phyloP scores from a whole-genome alignment of 495 filamentous ascomycete species.

The Aspergillus conjunctus region DNA sequence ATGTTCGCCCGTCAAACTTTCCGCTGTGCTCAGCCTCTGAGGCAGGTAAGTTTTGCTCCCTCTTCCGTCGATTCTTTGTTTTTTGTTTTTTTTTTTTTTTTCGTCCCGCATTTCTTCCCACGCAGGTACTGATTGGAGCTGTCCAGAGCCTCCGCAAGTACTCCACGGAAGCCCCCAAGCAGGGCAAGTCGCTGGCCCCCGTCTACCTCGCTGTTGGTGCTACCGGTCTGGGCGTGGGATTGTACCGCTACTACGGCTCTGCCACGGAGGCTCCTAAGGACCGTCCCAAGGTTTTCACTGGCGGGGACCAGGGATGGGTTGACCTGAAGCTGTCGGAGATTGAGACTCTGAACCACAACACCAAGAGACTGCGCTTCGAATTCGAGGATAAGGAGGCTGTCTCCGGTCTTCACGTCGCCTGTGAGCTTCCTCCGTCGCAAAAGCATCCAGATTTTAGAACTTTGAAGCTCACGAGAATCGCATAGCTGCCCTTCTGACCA shows the following conservation, averaged over 20 bases:
- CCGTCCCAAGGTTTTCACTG: constrained; percentile 64
- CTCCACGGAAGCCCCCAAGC: constrained; percentile 48
- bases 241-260: constrained; percentile 46
- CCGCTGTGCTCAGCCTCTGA: constrained; percentile 51
- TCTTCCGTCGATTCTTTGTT: neutral
- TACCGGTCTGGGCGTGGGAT: constrained; percentile 43
- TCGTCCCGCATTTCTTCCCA: constrained; percentile 1
- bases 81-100: constrained; percentile 3
- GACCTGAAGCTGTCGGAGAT: constrained; percentile 77
- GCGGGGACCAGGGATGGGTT: constrained; percentile 85
- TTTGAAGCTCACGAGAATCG: constrained; percentile 13
- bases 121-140: constrained; percentile 7
- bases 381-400: constrained; percentile 83
- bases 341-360: constrained; percentile 81
- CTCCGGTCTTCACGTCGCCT: constrained; percentile 77
- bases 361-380: constrained; percentile 81
- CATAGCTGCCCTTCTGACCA: constrained; percentile 77
- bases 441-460: neutral
- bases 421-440: constrained; percentile 37
- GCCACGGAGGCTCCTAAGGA: constrained; percentile 41
- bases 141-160: constrained; percentile 55
- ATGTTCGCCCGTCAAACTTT: constrained; percentile 56
- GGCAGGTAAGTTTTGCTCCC: constrained; percentile 39
- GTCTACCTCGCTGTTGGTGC: constrained; percentile 45
- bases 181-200: constrained; percentile 42